These are phyloP conservation scores for Hyphodiscus hymeniophilus DNA, from an alignment of 495 filamentous ascomycete genomes.

Conservation along the genomic window DNA sequence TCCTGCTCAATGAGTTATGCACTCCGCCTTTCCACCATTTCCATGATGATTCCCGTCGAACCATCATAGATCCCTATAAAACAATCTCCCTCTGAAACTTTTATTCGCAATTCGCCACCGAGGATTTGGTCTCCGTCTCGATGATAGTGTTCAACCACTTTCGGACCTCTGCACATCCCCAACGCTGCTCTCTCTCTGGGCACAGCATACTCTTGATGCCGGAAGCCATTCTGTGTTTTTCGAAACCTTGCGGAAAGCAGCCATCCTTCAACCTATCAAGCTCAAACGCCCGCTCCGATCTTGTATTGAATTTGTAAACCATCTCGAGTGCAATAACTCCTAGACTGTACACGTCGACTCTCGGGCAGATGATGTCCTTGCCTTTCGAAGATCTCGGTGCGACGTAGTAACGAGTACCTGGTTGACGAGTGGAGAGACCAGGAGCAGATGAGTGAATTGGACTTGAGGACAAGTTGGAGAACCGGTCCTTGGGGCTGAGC, in stretches of 20 bases:
- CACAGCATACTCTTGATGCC: constrained; percentile 5
- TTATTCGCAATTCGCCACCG: too few species aligned
- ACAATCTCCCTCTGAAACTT: too few species aligned
- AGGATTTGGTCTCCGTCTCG: too few species aligned
- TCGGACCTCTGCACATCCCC: constrained; percentile 5
- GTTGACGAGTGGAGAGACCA: constrained; percentile 1
- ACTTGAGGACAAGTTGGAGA: background rate
- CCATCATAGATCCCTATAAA: too few species aligned
- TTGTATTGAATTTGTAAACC: constrained; percentile 25
- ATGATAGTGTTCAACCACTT: constrained; percentile 1
- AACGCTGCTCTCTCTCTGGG: constrained; percentile 2
- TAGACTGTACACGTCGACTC: constrained; percentile 33
- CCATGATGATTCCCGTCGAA: too few species aligned
- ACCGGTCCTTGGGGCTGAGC: too few species aligned
- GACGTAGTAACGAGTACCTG: constrained; percentile 32
- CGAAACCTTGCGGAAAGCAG: background rate
- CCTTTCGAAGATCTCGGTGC: constrained; percentile 9
- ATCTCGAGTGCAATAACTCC: constrained; percentile 34
- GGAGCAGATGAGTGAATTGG: background rate
- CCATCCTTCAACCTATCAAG: constrained; percentile 1
- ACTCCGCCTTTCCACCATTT: too few species aligned
- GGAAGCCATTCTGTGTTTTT: background rate
- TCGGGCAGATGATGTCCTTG: constrained; percentile 18
- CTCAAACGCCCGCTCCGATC: constrained; percentile 9
- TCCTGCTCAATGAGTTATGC: too few species aligned